Conservation (phyloP, 495 filamentous ascomycete species). For the Letharia columbiana region DNA sequence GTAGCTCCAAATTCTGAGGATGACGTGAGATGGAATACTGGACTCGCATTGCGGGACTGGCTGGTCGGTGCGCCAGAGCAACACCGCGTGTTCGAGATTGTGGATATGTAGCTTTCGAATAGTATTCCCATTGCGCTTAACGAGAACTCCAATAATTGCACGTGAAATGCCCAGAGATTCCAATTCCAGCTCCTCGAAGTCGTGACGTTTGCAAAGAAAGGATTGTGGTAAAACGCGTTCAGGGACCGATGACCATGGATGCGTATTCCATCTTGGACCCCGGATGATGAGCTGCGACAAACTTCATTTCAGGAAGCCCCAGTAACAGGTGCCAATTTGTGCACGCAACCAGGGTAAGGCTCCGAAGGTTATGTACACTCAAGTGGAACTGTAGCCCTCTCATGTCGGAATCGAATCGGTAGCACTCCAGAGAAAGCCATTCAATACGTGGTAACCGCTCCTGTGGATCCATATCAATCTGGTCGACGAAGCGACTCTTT, state of each 20-base stretch:
- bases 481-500: not conserved
- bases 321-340: not conserved
- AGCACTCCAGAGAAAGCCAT: not conserved
- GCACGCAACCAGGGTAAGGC: not conserved
- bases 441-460: not conserved
- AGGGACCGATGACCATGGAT: not conserved
- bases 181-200: conserved; percentile 1
- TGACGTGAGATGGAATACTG: not conserved
- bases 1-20: not conserved
- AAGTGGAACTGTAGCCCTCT: conserved; percentile 3
- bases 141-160: not conserved
- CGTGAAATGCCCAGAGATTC: not conserved
- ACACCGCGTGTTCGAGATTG: not conserved
- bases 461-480: not conserved
- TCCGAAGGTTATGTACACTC: not conserved
- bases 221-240: not conserved
- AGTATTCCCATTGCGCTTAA: not conserved
- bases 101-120: not conserved
- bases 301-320: not conserved
- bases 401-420: not conserved
- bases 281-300: not conserved
- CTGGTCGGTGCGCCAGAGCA: not conserved
- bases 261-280: not conserved
- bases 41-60: not conserved
- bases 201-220: not conserved